These are phyloP conservation scores for Fusarium sp. DNA, from an alignment of 2,329 filamentous ascomycete genomes.

Conservation along the genomic window DNA sequence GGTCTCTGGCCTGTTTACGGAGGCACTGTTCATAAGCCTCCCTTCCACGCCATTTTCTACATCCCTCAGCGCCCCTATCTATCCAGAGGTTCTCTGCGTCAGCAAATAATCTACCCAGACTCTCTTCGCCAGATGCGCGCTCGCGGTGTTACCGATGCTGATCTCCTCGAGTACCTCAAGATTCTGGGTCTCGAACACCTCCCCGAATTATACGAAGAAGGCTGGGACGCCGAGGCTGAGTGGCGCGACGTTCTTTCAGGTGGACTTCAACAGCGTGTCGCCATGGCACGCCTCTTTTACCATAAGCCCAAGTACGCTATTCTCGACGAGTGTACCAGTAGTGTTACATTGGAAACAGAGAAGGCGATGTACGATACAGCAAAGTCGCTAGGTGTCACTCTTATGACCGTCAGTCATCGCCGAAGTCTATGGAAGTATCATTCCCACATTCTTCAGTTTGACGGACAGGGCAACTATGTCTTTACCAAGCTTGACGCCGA, in stretches of 20 bases:
- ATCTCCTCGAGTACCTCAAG: conserved; percentile 80
- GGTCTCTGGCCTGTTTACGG: conserved; percentile 98
- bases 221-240: conserved; percentile 94
- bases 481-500: conserved; percentile 94
- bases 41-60: conserved; percentile 95
- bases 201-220: conserved; percentile 78
- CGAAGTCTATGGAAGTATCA: conserved; percentile 97
- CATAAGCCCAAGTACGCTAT: conserved; percentile 94
- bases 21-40: conserved; percentile 90
- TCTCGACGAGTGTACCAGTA: conserved; percentile 94
- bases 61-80: conserved; percentile 96
- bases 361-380: conserved; percentile 97
- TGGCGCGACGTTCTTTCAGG: conserved; percentile 95
- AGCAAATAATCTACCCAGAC: conserved; percentile 98
- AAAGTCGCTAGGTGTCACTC: conserved; percentile 88
- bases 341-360: conserved; percentile 94
- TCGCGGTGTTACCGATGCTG: conserved; percentile 83
- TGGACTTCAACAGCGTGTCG: conserved; percentile 93
- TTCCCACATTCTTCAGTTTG: conserved; percentile 92
- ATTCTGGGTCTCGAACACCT: conserved; percentile 87
- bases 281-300: conserved; percentile 95
- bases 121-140: conserved; percentile 86
- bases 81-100: conserved; percentile 88
- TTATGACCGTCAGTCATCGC: conserved; percentile 96
- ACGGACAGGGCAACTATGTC: conserved; percentile 90